Percentiles rank a stretch among this genome's conserved stretches.
These are phyloP conservation scores for Magnolia sinica DNA, from an alignment of 164 flowering plant species.

Conservation along the genomic window DNA sequence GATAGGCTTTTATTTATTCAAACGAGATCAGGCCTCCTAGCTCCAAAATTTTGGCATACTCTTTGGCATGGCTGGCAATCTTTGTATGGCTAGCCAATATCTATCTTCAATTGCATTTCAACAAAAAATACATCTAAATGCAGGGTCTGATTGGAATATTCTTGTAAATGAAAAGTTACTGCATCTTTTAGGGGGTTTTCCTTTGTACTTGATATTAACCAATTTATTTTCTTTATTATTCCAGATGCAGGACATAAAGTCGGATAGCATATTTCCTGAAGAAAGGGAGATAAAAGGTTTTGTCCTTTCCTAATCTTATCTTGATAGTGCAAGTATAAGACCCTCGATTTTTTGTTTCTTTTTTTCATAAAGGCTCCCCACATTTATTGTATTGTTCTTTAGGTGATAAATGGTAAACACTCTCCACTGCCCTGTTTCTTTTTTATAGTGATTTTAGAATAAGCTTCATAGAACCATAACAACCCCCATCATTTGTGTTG, in stretches of 20 bases:
- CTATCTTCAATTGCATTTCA: not conserved
- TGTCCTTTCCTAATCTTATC: not conserved
- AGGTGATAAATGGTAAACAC: too few species aligned
- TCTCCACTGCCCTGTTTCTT: too few species aligned
- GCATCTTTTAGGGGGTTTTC: not conserved
- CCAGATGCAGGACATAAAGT: conserved; percentile 47
- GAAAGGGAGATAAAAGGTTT: conserved; percentile 52
- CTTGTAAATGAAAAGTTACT: not conserved
- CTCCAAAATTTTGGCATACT: not conserved
- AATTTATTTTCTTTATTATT: not conserved
- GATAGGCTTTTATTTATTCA: too few species aligned
- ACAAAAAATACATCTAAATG: not conserved
- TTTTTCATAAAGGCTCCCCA: too few species aligned
- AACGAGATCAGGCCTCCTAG: too few species aligned
- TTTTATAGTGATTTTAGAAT: too few species aligned
- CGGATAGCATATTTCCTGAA: conserved; percentile 21
- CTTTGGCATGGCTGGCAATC: not conserved
- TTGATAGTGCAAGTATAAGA: too few species aligned
- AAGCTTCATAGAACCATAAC: too few species aligned
- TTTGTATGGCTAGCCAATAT: not conserved
- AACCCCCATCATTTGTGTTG: too few species aligned
- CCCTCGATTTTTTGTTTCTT: too few species aligned
- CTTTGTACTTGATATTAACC: not conserved
- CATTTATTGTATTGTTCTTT: too few species aligned
- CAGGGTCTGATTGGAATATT: not conserved